These are phyloP conservation scores for Bipolaris victoriae DNA, from an alignment of 2,329 filamentous ascomycete species.

Conservation along the genomic window DNA sequence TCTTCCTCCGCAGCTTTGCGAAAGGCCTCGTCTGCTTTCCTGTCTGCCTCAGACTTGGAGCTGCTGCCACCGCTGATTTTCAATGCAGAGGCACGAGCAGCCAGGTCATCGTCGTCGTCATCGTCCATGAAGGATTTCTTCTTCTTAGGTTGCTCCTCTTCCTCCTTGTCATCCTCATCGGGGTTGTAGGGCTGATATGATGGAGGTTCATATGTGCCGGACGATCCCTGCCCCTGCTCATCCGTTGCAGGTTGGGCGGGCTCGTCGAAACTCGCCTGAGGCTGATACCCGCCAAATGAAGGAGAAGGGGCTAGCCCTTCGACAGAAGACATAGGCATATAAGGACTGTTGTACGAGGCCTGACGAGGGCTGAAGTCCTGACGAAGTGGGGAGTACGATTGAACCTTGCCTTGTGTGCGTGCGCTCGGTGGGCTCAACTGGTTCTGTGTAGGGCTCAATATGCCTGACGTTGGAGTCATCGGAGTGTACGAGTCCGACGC, in stretches of 20 bases:
- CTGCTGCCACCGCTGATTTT: constrained; percentile 39
- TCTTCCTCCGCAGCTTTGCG: constrained; percentile 78
- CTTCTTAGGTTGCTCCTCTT: constrained; percentile 55
- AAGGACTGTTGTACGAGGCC: constrained; percentile 37
- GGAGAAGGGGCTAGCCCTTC: constrained; percentile 29
- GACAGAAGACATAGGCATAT: constrained; percentile 36
- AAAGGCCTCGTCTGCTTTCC: constrained; percentile 84
- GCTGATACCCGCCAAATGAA: constrained; percentile 37
- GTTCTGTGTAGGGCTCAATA: constrained; percentile 40
- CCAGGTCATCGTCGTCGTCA: constrained; percentile 74
- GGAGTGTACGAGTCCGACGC: constrained; percentile 42
- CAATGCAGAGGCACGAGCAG: constrained; percentile 58
- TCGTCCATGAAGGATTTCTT: constrained; percentile 84
- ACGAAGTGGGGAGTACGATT: constrained; percentile 43
- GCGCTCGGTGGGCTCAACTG: constrained; percentile 39
- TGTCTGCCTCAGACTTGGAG: constrained; percentile 59
- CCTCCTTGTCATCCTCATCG: constrained; percentile 56
- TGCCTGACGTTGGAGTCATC: constrained; percentile 33
- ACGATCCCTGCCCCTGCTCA: constrained; percentile 31
- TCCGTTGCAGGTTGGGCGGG: constrained; percentile 14
- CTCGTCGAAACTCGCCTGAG: constrained; percentile 35
- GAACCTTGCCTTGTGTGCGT: constrained; percentile 34
- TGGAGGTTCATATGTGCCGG: constrained; percentile 37
- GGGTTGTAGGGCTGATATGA: constrained; percentile 57
- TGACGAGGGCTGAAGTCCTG: constrained; percentile 32